Conservation (phyloP, 208 protist species). For the Leishmania amazonensis region DNA sequence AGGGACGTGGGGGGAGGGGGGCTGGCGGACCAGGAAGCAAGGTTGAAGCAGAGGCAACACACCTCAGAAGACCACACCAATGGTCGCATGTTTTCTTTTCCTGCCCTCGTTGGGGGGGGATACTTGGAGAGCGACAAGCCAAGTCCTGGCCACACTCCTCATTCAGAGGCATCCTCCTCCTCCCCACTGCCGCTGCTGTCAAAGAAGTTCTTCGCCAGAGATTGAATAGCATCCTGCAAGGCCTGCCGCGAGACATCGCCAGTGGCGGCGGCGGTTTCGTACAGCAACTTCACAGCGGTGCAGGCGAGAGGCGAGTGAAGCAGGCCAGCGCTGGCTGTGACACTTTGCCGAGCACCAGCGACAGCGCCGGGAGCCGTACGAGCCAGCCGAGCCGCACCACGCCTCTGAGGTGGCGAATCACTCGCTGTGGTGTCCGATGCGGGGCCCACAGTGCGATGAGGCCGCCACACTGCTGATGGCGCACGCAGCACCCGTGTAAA, state of each 20-base stretch:
- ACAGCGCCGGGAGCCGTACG: background rate
- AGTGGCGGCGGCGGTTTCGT: slow-evolving; percentile 39
- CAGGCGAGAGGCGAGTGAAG: slow-evolving; percentile 32
- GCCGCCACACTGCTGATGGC: background rate
- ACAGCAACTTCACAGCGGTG: slow-evolving; percentile 48
- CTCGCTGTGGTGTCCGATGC: no score
- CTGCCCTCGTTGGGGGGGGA: background rate
- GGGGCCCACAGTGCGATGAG: background rate
- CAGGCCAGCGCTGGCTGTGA: background rate
- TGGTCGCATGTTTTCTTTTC: background rate
- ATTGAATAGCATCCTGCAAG: slow-evolving; percentile 42
- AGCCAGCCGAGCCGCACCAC: background rate
- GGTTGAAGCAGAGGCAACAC: background rate
- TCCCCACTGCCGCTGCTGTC: slow-evolving; percentile 4
- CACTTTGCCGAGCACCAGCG: background rate
- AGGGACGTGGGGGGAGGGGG: background rate
- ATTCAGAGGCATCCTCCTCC: background rate
- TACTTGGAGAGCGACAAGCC: background rate
- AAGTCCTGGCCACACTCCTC: slow-evolving; percentile 7
- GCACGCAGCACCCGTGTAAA: slow-evolving; percentile 24
- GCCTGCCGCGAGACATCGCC: slow-evolving; percentile 42
- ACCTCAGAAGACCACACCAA: background rate
- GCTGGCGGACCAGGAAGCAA: background rate
- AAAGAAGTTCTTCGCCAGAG: slow-evolving; percentile 46
- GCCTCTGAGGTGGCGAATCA: background rate